A percentile compares a stretch with the other conserved stretches of the same genome.
These are phyloP conservation scores for Babesia bovis DNA, from an alignment of 169 alveolate genomes.

Conservation along the genomic window DNA sequence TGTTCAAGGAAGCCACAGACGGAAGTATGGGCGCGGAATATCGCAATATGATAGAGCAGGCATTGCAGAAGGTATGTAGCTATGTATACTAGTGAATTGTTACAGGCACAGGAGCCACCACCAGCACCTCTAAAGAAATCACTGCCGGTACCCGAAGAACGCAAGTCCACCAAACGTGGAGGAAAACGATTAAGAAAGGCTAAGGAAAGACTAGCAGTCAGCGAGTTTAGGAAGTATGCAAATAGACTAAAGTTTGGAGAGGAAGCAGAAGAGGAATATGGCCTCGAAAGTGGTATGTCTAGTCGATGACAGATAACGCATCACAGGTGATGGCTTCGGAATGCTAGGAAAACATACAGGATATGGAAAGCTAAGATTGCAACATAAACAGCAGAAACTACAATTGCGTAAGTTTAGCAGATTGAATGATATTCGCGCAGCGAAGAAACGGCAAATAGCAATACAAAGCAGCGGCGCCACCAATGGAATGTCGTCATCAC, in stretches of 20 bases:
- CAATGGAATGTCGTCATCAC: constrained; percentile 78
- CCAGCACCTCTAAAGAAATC: constrained; percentile 84
- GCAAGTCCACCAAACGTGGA: constrained; percentile 80
- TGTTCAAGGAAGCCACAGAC: constrained; percentile 70
- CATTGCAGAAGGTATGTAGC: constrained; percentile 61
- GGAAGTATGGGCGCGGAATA: constrained; percentile 68
- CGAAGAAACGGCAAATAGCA: constrained; percentile 58
- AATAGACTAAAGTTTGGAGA: constrained; percentile 84
- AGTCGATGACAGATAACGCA: background rate
- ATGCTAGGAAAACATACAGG: constrained; percentile 64
- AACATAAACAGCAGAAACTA: constrained; percentile 45
- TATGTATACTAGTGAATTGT: background rate
- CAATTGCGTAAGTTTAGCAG: constrained; percentile 46
- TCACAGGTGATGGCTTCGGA: constrained; percentile 58
- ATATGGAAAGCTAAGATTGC: constrained; percentile 46
- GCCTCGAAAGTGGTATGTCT: constrained; percentile 60
- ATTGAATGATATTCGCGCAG: background rate
- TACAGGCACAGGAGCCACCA: constrained; percentile 79
- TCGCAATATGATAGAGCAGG: constrained; percentile 67
- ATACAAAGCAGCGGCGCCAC: constrained; percentile 68
- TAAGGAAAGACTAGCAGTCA: constrained; percentile 83
- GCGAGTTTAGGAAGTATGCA: constrained; percentile 80
- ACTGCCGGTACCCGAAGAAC: constrained; percentile 85
- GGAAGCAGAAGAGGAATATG: constrained; percentile 83
- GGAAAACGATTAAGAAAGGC: constrained; percentile 82